Evolutionary conservation across 2,329 filamentous ascomycete genomes (phyloP).

Genomic region (Diaporthe australafricana): DNA sequence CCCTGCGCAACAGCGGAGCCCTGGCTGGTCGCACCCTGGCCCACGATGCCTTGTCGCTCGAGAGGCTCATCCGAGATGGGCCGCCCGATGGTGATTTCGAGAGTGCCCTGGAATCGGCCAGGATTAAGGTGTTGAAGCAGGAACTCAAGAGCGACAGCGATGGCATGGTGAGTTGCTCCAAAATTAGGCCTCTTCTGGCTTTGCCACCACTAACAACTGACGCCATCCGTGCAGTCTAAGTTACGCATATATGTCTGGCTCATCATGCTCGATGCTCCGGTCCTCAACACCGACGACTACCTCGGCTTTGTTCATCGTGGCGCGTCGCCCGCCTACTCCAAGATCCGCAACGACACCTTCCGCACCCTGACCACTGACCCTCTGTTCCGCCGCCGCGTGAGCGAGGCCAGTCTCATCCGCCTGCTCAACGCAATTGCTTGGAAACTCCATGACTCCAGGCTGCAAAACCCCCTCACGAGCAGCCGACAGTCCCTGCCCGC

Average conservation of each 20-base stretch:
- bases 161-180: conserved; percentile 74
- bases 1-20: conserved; percentile 37
- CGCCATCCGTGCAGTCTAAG: conserved; percentile 73
- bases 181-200: neutral
- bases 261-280: conserved; percentile 87
- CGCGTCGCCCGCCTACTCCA: conserved; percentile 92
- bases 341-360: conserved; percentile 98
- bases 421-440: conserved; percentile 95
- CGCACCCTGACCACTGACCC: conserved; percentile 96
- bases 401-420: conserved; percentile 93
- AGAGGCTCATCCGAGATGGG: conserved; percentile 83
- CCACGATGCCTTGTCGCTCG: conserved; percentile 72
- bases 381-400: conserved; percentile 95
- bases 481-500: conserved; percentile 47
- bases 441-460: conserved; percentile 84
- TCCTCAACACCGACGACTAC: conserved; percentile 88
- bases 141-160: conserved; percentile 82
- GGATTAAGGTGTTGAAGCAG: conserved; percentile 79
- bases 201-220: conserved; percentile 4
- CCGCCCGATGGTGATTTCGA: conserved; percentile 77
- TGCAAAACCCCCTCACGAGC: conserved; percentile 51
- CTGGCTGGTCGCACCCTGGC: conserved; percentile 55
- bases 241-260: conserved; percentile 97
- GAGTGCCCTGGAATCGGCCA: conserved; percentile 75
- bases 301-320: conserved; percentile 91